phyloP scores from a whole-genome alignment of 2,329 filamentous ascomycete species.

The Clathrospora elynae region DNA sequence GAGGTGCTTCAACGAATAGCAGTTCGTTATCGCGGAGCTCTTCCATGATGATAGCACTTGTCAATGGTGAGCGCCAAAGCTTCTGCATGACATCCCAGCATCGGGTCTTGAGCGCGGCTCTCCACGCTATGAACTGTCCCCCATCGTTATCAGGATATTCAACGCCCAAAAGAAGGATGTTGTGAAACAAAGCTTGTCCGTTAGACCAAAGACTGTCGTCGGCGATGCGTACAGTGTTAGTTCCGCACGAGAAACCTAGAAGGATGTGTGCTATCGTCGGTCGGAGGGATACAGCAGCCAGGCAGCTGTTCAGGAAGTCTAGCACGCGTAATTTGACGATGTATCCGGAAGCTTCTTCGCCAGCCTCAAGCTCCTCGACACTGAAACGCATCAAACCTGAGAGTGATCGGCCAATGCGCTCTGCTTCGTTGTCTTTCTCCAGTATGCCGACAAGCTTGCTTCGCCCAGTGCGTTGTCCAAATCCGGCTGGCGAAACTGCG shows the following conservation, averaged over 20 bases:
- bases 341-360: slow-evolving; percentile 73
- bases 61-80: slow-evolving; percentile 83
- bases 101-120: slow-evolving; percentile 50
- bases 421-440: slow-evolving; percentile 77
- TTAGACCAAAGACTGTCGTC: slow-evolving; percentile 72
- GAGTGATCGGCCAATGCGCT: slow-evolving; percentile 77
- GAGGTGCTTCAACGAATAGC: slow-evolving; percentile 75
- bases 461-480: slow-evolving; percentile 66
- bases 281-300: slow-evolving; percentile 73
- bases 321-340: slow-evolving; percentile 82
- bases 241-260: slow-evolving; percentile 81
- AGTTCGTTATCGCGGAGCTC: slow-evolving; percentile 82
- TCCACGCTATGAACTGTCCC: slow-evolving; percentile 48
- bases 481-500: slow-evolving; percentile 69
- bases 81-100: slow-evolving; percentile 70
- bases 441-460: slow-evolving; percentile 90
- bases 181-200: slow-evolving; percentile 80
- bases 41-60: slow-evolving; percentile 72
- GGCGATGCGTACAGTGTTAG: slow-evolving; percentile 70
- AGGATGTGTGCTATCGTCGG: slow-evolving; percentile 90
- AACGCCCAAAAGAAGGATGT: slow-evolving; percentile 72
- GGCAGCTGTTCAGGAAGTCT: slow-evolving; percentile 81
- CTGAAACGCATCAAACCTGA: slow-evolving; percentile 68
- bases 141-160: slow-evolving; percentile 68
- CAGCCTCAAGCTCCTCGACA: slow-evolving; percentile 73